Evolutionary conservation across 2,329 filamentous ascomycete species (phyloP).

Genomic region (Colletotrichum somersetense): DNA sequence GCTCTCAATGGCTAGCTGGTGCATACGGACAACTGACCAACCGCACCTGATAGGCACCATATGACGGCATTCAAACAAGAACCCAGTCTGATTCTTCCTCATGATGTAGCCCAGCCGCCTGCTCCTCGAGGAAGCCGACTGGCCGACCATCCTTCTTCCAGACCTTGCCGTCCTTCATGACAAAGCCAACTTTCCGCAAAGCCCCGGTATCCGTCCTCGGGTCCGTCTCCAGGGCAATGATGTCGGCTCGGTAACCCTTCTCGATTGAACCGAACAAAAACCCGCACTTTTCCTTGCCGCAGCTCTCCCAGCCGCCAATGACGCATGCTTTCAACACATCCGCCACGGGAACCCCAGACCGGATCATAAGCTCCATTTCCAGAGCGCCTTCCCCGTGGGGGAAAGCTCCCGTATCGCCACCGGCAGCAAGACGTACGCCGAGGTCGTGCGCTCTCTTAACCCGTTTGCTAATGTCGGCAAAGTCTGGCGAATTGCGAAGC

Average conservation of each 20-base stretch:
- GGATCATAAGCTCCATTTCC: conserved; percentile 67
- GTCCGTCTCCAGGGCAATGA: conserved; percentile 62
- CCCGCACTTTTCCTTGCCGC: conserved; percentile 64
- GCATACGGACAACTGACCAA: conserved; percentile 3
- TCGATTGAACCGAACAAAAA: conserved; percentile 65
- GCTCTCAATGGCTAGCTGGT: neutral
- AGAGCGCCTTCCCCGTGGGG: conserved; percentile 65
- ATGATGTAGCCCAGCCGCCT: neutral
- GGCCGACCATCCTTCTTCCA: conserved; percentile 56
- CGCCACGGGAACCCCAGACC: conserved; percentile 62
- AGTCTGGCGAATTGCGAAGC: conserved; percentile 12
- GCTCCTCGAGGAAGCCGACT: conserved; percentile 27
- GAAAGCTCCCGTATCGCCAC: conserved; percentile 67
- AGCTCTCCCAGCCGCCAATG: conserved; percentile 67
- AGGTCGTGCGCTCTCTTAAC: conserved; percentile 59
- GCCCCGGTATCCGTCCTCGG: conserved; percentile 55
- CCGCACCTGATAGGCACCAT: conserved; percentile 5
- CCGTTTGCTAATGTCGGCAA: conserved; percentile 49
- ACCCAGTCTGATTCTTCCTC: conserved; percentile 40
- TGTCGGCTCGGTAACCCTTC: conserved; percentile 62
- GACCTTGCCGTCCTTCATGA: conserved; percentile 68
- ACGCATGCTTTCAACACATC: conserved; percentile 64
- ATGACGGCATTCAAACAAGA: conserved; percentile 37
- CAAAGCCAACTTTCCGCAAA: conserved; percentile 63
- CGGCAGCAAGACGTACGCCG: conserved; percentile 64